Percentiles rank a stretch among this genome's conserved stretches.
These are phyloP conservation scores for Ophiostoma quercus DNA, from an alignment of 2,329 filamentous ascomycete genomes.

Conservation along the genomic window DNA sequence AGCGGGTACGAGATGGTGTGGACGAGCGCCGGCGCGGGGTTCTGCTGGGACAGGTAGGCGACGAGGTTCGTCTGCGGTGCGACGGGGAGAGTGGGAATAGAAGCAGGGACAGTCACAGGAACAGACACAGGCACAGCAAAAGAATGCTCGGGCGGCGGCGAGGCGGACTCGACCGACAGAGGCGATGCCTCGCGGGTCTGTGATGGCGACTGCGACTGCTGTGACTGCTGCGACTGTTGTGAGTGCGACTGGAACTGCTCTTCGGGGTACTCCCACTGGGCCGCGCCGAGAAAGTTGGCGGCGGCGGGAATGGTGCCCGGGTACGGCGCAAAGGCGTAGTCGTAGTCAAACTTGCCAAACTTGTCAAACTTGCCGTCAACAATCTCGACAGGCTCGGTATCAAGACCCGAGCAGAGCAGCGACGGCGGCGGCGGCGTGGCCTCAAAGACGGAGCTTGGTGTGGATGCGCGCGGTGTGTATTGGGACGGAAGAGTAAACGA, in stretches of 20 bases:
- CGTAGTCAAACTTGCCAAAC: conserved; percentile 37
- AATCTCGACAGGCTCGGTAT: conserved; percentile 33
- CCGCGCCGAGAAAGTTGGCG: conserved; percentile 37
- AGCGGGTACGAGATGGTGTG: conserved; percentile 67
- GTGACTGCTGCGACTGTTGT: not conserved
- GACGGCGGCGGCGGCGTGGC: conserved; percentile 41
- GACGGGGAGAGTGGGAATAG: not conserved
- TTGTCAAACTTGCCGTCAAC: conserved; percentile 59
- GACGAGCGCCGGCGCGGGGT: conserved; percentile 77
- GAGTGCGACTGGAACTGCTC: not conserved
- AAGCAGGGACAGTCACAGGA: conserved; percentile 32
- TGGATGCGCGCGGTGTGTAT: conserved; percentile 34
- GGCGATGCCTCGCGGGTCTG: conserved; percentile 44
- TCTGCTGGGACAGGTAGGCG: conserved; percentile 70
- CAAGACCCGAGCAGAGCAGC: conserved; percentile 63
- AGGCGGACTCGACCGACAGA: conserved; percentile 35
- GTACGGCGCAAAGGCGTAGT: conserved; percentile 72
- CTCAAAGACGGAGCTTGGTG: conserved; percentile 23
- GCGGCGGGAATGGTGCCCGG: conserved; percentile 51
- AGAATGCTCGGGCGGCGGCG: conserved; percentile 25
- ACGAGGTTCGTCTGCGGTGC: conserved; percentile 50
- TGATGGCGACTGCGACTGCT: not conserved
- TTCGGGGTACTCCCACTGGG: conserved; percentile 30
- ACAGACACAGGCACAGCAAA: not conserved
- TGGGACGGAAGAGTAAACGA: not conserved